Evolutionary conservation across 495 filamentous ascomycete genomes (phyloP), one percentile per base, ranked within the genome.

Genomic region (Hypoxylon cercidicola): DNA sequence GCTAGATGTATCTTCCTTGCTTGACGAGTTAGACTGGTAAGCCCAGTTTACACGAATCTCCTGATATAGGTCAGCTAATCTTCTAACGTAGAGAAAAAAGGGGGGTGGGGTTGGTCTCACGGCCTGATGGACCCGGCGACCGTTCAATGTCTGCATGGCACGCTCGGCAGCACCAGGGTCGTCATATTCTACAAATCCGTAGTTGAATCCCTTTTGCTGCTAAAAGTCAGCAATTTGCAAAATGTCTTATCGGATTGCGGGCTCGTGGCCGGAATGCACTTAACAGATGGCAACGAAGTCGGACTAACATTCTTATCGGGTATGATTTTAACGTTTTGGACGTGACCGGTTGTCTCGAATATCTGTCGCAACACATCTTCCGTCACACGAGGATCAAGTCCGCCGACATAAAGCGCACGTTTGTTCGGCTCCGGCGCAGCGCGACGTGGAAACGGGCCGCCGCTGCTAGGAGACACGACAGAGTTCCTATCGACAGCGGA

Each of bases 21-120:
- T 96, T 12, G 86, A 83, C 67, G 83, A 95, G 82, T 96, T 99
- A 64, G 93, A 97, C 79, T 98, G 95, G 70, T 98, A 99, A 15
- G 95, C 95, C 95, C 95, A 99, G 82, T 99, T 99, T 67, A 99
- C 95, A 49, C 93, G 91, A 64, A 99, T 99, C 84, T 99, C 95
- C 94, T 99, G 75, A 41, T 20, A 53, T 40, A 56, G 11, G 68
- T 72, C 55, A 72, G 53, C 49, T 53, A 13, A 19, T 12, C 4
- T 13, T 40, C 15, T 35, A 15, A 19, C n/a, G 16, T 37, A 35
- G 10, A 32, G 3, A 10, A 19, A 20, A 41, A 43, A 4, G 40
- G 37, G 30, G 10, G 30, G 30, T 32, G 4, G 4, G 30, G 30
- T 18, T 35, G 53, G 74, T 18, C 89, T 78, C 85, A 97, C 94